A percentile compares a stretch with the other conserved stretches of the same genome.
Conservation (phyloP, 2,329 filamentous ascomycete genomes). For the Exophiala sideris region DNA sequence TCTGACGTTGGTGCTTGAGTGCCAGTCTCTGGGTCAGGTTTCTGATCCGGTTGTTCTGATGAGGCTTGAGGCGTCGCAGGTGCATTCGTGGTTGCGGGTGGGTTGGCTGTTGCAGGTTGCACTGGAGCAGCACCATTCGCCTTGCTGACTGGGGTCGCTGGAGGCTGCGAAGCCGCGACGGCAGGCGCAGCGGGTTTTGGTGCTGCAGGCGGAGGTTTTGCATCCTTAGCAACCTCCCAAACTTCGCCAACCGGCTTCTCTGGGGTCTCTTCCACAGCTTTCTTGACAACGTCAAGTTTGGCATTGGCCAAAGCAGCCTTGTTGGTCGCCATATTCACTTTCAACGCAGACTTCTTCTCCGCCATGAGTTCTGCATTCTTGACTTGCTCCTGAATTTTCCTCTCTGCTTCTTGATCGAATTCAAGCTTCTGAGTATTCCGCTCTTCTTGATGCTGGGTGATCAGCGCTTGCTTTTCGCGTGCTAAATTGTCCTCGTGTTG, state of each 20-base stretch:
- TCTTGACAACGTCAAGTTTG: conserved; percentile 75
- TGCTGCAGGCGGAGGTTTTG: conserved; percentile 50
- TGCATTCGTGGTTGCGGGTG: conserved; percentile 10
- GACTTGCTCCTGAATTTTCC: conserved; percentile 51
- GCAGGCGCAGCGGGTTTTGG: conserved; percentile 29
- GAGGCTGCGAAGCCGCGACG: conserved; percentile 13
- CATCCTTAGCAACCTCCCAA: conserved; percentile 73
- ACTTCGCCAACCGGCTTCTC: conserved; percentile 80
- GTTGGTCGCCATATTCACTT: conserved; percentile 76
- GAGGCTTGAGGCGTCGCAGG: conserved; percentile 10
- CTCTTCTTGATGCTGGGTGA: conserved; percentile 53
- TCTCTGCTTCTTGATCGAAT: conserved; percentile 37
- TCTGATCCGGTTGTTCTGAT: conserved; percentile 15
- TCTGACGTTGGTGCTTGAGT: conserved; percentile 5
- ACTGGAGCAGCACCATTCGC: conserved; percentile 20
- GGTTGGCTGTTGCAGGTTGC: conserved; percentile 15
- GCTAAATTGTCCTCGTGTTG: conserved; percentile 39
- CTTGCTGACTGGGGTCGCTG: conserved; percentile 12
- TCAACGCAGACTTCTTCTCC: conserved; percentile 69
- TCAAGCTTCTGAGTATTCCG: conserved; percentile 63
- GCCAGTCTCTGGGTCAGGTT: background rate
- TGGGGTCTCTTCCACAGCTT: conserved; percentile 80
- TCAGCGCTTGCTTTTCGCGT: conserved; percentile 40
- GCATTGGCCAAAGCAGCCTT: conserved; percentile 61
- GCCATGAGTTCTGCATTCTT: conserved; percentile 54